phyloP scores from a whole-genome alignment of 192 early-diverging fungal species.

The Helicostylum pulchrum region DNA sequence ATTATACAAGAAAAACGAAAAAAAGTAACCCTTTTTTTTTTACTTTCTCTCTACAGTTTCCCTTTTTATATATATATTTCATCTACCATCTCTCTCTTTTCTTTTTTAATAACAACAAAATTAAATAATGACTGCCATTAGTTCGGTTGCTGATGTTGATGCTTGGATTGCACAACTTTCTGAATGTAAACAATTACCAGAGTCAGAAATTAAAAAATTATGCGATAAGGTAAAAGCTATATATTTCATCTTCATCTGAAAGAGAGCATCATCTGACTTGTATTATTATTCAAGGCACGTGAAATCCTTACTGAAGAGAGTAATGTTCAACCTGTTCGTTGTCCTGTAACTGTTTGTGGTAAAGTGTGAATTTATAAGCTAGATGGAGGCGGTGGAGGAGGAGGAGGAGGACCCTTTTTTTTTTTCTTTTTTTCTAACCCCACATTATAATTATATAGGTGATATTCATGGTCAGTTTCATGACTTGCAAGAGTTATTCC shows the following conservation, averaged over 20 bases:
- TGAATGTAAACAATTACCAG: conserved; percentile 93
- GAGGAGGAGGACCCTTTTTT: background rate
- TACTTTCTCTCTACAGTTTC: too few relatives aligned
- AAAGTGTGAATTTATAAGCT: conserved; percentile 1
- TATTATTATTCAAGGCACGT: conserved; percentile 66
- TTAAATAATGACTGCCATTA: conserved; percentile 29
- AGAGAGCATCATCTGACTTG: background rate
- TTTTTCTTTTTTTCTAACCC: background rate
- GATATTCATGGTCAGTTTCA: conserved; percentile 99
- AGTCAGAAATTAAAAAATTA: conserved; percentile 91
- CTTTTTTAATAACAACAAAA: too few relatives aligned
- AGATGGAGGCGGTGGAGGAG: too few relatives aligned
- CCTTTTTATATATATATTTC: too few relatives aligned
- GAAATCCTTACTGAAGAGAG: conserved; percentile 95
- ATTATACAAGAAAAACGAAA: too few relatives aligned
- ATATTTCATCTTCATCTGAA: conserved; percentile 2
- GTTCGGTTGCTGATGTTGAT: conserved; percentile 87
- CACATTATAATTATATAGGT: conserved; percentile 8
- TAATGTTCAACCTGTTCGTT: conserved; percentile 96
- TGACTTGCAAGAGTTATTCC: conserved; percentile 95
- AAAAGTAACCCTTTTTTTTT: too few relatives aligned
- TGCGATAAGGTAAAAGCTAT: conserved; percentile 87
- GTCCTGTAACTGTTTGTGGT: conserved; percentile 98
- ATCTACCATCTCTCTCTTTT: too few relatives aligned
- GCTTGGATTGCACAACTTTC: conserved; percentile 87